These are phyloP conservation scores for Cardamine resedifolia DNA, from an alignment of 345 rosid genomes.

Conservation along the genomic window DNA sequence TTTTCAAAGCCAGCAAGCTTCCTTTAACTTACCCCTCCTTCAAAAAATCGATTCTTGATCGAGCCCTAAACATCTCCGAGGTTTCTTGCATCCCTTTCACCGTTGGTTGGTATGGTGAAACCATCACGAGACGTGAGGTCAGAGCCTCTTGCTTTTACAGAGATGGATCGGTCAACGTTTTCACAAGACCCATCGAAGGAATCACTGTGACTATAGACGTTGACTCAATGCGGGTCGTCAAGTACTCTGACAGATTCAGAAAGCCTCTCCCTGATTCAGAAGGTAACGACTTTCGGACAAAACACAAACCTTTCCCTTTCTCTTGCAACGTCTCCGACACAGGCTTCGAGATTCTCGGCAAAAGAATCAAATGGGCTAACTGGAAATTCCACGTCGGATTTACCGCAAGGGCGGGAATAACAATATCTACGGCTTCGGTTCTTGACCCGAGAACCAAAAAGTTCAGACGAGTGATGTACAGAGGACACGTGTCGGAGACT, in stretches of 20 bases:
- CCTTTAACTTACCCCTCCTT: constrained; percentile 52
- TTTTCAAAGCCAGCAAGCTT: constrained; percentile 46
- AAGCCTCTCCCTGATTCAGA: constrained; percentile 65
- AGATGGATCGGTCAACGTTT: constrained; percentile 61
- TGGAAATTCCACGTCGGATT: constrained; percentile 85
- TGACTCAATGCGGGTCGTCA: constrained; percentile 54
- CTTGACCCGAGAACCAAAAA: constrained; percentile 41
- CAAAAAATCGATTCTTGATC: constrained; percentile 40
- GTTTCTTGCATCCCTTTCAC: constrained; percentile 71
- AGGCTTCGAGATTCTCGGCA: constrained; percentile 45
- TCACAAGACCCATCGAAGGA: constrained; percentile 71
- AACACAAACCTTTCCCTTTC: constrained; percentile 30
- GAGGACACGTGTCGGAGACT: constrained; percentile 74
- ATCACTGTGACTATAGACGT: constrained; percentile 55
- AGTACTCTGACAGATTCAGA: constrained; percentile 48
- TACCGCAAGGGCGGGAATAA: constrained; percentile 55
- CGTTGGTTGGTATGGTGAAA: constrained; percentile 76
- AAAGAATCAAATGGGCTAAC: constrained; percentile 57
- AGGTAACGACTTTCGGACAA: constrained; percentile 65
- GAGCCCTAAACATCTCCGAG: constrained; percentile 58
- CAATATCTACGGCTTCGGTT: constrained; percentile 64
- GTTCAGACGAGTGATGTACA: constrained; percentile 51
- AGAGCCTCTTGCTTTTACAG: constrained; percentile 54
- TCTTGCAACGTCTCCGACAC: constrained; percentile 42
- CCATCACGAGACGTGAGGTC: constrained; percentile 45